Evolutionary conservation across 2,329 filamentous ascomycete species (phyloP).

Genomic region (Microsporum audouinii): DNA sequence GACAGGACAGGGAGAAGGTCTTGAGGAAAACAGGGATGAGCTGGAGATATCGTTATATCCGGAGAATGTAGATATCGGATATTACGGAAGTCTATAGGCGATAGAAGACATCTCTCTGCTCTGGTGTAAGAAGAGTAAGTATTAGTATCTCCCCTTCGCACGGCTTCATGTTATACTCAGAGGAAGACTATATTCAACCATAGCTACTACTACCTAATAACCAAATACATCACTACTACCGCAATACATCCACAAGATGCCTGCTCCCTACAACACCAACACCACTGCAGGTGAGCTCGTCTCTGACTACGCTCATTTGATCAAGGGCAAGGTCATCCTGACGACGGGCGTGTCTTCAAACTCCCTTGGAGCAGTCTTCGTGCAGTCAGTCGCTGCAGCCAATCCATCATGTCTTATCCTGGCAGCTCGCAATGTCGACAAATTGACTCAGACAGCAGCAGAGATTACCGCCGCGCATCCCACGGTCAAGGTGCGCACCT

Average conservation of each 20-base stretch:
- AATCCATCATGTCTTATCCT: constrained; percentile 29
- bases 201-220: background rate
- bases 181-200: too few relatives aligned
- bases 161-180: too few relatives aligned
- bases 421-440: constrained; percentile 27
- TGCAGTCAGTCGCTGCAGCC: constrained; percentile 27
- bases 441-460: constrained; percentile 24
- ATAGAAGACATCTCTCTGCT: too few relatives aligned
- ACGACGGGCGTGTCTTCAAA: constrained; percentile 33
- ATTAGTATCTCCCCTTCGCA: too few relatives aligned
- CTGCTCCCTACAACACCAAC: background rate
- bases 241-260: background rate
- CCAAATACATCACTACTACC: background rate
- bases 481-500: constrained; percentile 13
- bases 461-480: constrained; percentile 18
- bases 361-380: constrained; percentile 27
- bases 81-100: too few relatives aligned
- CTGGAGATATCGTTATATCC: too few relatives aligned
- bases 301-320: background rate
- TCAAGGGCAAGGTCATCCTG: constrained; percentile 24
- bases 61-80: too few relatives aligned
- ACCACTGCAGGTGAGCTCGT: background rate
- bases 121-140: too few relatives aligned
- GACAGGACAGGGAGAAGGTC: too few relatives aligned
- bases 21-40: too few relatives aligned